Base-by-base conservation (phyloP, 1,139 yeast genomes). In the Pichia sp. region DNA sequence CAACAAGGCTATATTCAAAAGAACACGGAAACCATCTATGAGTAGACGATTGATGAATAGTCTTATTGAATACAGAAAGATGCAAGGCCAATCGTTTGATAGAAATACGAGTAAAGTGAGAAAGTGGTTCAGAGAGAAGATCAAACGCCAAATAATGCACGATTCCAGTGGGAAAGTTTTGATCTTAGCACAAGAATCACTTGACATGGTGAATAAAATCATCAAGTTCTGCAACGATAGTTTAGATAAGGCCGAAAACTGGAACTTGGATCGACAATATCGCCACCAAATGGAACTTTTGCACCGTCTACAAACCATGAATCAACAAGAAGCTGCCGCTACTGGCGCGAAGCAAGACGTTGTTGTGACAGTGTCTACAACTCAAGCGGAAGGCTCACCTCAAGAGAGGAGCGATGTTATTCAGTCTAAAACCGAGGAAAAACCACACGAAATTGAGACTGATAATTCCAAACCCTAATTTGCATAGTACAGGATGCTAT, bases 201-300 rank as follows among this genome's bases (percentile, higher is more conserved):
- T 91, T 38, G 94, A 83, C 31, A 86, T 88, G 88, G 80, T 91
- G 31, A 70, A 81, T 30, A 82, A 82, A 43, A 78, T 91, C 23
- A 86, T 87, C 44, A 71, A 70, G 33, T 88, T 87, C 9, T 87
- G 93, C 45, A 88, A 82, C 54, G 88, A 82, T 28, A 87, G 88
- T 37, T 64, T 91, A 41, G 81, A 74, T 33, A 77, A 78, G 46
- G 96, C 96, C 1, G 96, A 88, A 55, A 63, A 67, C 23, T 88
- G 96, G 96, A 58, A 58, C 34, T 34, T 41, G 10, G 47, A 46
- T 18, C 46, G 48, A 29, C 56, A 52, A 32, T 41, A 37, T 31
- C 47, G 50, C 30, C 56, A 53, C 28, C 52, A 52, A 35, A 35
- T 41, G 12, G 44, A 48, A 30, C 37, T 56, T 29, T 31, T 47